A percentile compares a stretch with the other conserved stretches of the same genome.
Conservation (phyloP, 176 grass and related monocot species). For the Echinochloa phyllopogon region DNA sequence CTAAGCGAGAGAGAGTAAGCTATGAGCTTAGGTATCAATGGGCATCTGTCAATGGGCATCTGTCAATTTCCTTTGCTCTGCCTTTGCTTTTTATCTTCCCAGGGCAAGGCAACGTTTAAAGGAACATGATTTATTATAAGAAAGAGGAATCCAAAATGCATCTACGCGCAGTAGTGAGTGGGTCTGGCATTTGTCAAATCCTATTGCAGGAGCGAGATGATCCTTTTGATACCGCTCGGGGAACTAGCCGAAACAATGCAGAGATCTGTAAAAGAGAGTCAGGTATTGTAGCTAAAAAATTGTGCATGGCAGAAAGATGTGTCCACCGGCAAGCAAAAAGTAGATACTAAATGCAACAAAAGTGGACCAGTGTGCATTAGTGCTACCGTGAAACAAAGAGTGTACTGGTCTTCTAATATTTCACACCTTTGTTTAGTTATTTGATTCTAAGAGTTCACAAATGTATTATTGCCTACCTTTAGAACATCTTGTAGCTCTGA, state of each 20-base stretch:
- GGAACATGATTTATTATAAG: conserved; percentile 35
- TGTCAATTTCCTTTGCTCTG: conserved; percentile 28
- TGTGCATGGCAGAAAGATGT: not conserved
- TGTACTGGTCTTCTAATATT: not conserved
- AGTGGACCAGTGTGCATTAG: conserved; percentile 8
- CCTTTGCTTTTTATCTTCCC: conserved; percentile 32
- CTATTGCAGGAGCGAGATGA: conserved; percentile 28
- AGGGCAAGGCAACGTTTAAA: conserved; percentile 26
- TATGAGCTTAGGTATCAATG: conserved; percentile 27
- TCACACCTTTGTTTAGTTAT: conserved; percentile 23
- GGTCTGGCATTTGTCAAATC: conserved; percentile 41
- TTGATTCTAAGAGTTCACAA: conserved; percentile 10
- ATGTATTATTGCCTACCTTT: not conserved
- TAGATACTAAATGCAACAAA: not conserved
- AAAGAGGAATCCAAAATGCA: conserved; percentile 13
- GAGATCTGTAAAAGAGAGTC: conserved; percentile 24
- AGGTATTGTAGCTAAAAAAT: conserved; percentile 1
- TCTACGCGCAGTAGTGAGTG: conserved; percentile 39
- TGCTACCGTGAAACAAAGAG: not conserved
- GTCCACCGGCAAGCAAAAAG: conserved; percentile 3
- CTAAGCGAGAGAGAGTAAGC: not conserved
- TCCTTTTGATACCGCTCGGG: conserved; percentile 36
- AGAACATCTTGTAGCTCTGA: not conserved
- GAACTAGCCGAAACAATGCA: conserved; percentile 15
- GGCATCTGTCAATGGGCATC: conserved; percentile 25